Base-by-base conservation (phyloP, 257 asterid genomes). In the Ehretia macrophylla region DNA sequence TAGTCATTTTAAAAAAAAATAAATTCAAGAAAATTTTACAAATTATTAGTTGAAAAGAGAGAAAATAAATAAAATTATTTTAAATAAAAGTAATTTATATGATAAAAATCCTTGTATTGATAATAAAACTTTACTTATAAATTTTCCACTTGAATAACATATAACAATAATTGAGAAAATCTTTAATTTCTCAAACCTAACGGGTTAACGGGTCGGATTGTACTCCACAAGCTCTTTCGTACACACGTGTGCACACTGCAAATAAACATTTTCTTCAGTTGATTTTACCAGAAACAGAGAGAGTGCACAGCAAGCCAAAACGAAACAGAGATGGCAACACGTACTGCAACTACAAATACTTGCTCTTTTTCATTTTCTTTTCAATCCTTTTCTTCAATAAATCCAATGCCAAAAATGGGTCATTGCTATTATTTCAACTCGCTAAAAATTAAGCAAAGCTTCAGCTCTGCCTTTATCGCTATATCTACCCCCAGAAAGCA, bases 401-500 rank as follows among this genome's bases (percentile, higher is more conserved):
- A 63, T 27, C 68, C 77, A 46, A 67, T 72, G 82, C 75, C 79
- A 35, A 59, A 66, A 16, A 8, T 65, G 59, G 56, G 63, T 40
- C 40, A 62, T 52, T 39, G 70, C 32, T 61, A 32, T 58, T 71
- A 73, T 46, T 74, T 68, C 59, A 59, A 59, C 44, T 49, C 84
- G 14, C 60, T 68, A 44, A 76, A 79, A 65, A 57, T 56, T 69
- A 63, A 68, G 48, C 81, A 80, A 27, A 70, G 73, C 67, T 67
- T 69, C 60, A 60, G 65, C 71, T 64, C 79, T 54, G 59, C 35
- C 46, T 59, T 75, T 60, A 44, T 73, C 60, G 68, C 89, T 58
- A 22, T 83, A 23, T 69, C 85, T 3, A 51, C 66, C 72, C 51
- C 74, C 58, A 63, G 73, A 38, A 81, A 72, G 59, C 66, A 18